phyloP scores from a whole-genome alignment of 768 basidiomycete genomes.

The Trametes coccinea region DNA sequence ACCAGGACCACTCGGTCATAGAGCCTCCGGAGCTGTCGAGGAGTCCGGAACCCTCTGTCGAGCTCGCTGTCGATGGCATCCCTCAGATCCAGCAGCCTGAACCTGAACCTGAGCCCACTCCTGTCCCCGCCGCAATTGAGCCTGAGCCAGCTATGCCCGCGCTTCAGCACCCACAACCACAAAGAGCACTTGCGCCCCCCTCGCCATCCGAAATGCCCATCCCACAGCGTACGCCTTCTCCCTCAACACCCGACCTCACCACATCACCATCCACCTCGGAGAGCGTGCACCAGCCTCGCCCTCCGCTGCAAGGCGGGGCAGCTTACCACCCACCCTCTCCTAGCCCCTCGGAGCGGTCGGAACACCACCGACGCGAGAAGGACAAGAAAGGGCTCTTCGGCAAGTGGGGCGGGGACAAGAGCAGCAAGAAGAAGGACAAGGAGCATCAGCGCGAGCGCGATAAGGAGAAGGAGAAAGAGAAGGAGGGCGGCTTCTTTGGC shows the following conservation, averaged over 20 bases:
- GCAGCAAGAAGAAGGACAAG: constrained; percentile 55
- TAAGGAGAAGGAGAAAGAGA: constrained; percentile 61
- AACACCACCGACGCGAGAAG: constrained; percentile 42
- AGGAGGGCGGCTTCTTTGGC: constrained; percentile 87
- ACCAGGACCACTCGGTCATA: constrained; percentile 14
- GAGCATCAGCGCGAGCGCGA: constrained; percentile 45
- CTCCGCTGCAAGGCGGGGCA: constrained; percentile 29
- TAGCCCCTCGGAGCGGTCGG: constrained; percentile 14
- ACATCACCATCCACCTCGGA: constrained; percentile 16
- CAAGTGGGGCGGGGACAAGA: constrained; percentile 70
- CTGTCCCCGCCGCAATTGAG: neutral
- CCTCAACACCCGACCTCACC: constrained; percentile 30
- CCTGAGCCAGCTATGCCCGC: constrained; percentile 2
- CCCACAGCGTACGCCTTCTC: constrained; percentile 57
- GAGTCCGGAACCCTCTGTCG: constrained; percentile 22
- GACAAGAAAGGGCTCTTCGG: constrained; percentile 71
- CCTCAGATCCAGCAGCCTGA: constrained; percentile 4
- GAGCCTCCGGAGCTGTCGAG: constrained; percentile 18
- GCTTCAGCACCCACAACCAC: constrained; percentile 69
- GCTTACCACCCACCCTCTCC: constrained; percentile 36
- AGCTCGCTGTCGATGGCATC: neutral
- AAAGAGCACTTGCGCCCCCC: constrained; percentile 50
- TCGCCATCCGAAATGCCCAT: constrained; percentile 38
- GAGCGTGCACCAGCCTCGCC: constrained; percentile 27
- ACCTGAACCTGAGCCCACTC: constrained; percentile 10